Evolutionary conservation across 805 yeast species (phyloP).

Genomic region (Candida dendrica): DNA sequence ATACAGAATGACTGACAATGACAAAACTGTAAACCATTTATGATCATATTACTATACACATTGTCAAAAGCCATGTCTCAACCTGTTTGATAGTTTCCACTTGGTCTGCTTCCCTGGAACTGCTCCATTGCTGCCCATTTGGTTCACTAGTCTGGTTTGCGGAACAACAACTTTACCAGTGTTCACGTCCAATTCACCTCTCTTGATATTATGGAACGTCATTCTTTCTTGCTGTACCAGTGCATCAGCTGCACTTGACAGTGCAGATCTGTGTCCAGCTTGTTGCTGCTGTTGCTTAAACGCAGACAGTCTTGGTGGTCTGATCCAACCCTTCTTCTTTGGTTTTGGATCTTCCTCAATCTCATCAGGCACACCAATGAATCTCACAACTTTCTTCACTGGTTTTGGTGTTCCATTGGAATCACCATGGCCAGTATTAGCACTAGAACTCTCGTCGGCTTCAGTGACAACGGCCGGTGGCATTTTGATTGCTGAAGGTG

Average conservation of each 20-base stretch:
- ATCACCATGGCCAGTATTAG: not conserved
- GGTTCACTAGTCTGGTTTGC: slow-evolving; percentile 1
- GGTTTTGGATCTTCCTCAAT: slow-evolving; percentile 14
- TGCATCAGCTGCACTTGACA: slow-evolving; percentile 17
- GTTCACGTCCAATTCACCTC: slow-evolving; percentile 15
- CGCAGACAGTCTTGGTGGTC: slow-evolving; percentile 11
- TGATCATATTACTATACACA: not conserved
- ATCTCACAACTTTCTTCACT: slow-evolving; percentile 18
- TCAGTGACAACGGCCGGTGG: not conserved
- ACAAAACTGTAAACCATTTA: too few species aligned
- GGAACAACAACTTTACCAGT: slow-evolving; percentile 13
- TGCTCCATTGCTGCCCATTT: not conserved
- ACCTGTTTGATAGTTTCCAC: not conserved
- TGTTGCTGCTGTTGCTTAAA: slow-evolving; percentile 1
- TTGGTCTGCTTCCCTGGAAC: not conserved
- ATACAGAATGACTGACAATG: not conserved
- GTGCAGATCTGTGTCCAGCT: slow-evolving; percentile 4
- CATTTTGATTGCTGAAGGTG: not conserved
- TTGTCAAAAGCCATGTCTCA: not conserved
- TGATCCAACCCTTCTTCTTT: slow-evolving; percentile 16
- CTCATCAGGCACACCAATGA: slow-evolving; percentile 20
- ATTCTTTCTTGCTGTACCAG: slow-evolving; percentile 17
- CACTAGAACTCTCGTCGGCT: not conserved
- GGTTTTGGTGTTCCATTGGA: slow-evolving; percentile 3
- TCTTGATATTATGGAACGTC: slow-evolving; percentile 15